Evolutionary conservation across 2,329 filamentous ascomycete genomes (phyloP).

Genomic region (Pseudogymnoascus pannorum): DNA sequence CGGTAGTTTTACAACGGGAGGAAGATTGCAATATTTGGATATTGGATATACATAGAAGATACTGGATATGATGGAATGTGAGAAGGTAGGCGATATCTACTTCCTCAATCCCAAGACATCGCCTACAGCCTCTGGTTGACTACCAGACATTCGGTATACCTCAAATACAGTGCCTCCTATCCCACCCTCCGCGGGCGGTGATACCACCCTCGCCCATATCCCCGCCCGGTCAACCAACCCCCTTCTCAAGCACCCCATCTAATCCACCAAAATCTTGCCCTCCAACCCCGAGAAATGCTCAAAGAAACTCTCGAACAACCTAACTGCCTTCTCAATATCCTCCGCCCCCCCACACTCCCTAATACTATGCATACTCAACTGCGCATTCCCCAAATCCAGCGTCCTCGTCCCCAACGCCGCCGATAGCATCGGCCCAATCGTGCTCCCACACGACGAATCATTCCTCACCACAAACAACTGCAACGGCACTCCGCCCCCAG

Average conservation of each 20-base stretch:
- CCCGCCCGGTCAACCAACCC: neutral
- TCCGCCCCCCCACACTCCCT: constrained; percentile 83
- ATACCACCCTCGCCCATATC: neutral
- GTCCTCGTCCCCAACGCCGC: constrained; percentile 82
- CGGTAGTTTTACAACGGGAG: no score
- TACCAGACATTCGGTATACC: no score
- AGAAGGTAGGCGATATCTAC: no score
- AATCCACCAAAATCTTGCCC: constrained; percentile 78
- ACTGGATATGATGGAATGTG: neutral
- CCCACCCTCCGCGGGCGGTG: no score
- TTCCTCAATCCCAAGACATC: no score
- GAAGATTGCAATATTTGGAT: neutral
- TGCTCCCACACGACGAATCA: constrained; percentile 89
- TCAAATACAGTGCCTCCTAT: no score
- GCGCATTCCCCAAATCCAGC: constrained; percentile 86
- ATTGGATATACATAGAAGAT: neutral
- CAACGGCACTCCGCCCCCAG: constrained; percentile 75
- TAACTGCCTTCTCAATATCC: constrained; percentile 80
- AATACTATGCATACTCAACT: constrained; percentile 95
- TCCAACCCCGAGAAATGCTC: constrained; percentile 76
- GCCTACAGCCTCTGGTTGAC: no score
- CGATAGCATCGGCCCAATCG: constrained; percentile 93
- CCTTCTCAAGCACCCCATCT: constrained; percentile 13
- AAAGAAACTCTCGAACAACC: constrained; percentile 83
- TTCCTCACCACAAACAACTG: constrained; percentile 96